These are phyloP conservation scores for Kwoniella heveanensis DNA, from an alignment of 768 basidiomycete genomes.

Conservation along the genomic window DNA sequence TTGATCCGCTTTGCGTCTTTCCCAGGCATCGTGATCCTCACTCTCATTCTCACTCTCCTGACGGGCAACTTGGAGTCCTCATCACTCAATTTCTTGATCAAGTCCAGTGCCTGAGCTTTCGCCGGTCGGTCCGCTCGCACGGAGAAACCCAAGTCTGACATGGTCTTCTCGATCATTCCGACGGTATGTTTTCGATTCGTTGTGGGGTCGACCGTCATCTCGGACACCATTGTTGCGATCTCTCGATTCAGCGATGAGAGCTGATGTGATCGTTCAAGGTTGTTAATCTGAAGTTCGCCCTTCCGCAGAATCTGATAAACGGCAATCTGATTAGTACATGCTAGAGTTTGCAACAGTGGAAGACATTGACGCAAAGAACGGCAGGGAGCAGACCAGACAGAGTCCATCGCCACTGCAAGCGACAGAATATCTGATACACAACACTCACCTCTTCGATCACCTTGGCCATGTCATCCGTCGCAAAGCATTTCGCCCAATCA, in stretches of 20 bases:
- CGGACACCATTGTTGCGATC: slow-evolving; percentile 89
- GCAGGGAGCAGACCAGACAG: no score
- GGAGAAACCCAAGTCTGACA: slow-evolving; percentile 92
- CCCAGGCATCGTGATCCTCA: slow-evolving; percentile 74
- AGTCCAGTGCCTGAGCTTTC: slow-evolving; percentile 71
- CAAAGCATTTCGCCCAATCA: slow-evolving; percentile 90
- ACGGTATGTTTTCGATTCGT: slow-evolving; percentile 89
- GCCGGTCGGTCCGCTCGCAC: slow-evolving; percentile 85
- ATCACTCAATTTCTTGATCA: slow-evolving; percentile 40
- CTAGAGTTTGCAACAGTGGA: no score
- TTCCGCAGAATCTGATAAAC: slow-evolving; percentile 97
- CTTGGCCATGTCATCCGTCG: slow-evolving; percentile 68
- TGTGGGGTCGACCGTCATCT: slow-evolving; percentile 91
- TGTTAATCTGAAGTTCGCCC: slow-evolving; percentile 94
- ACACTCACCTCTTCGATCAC: slow-evolving; percentile 74
- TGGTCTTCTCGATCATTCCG: slow-evolving; percentile 95
- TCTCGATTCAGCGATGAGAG: slow-evolving; percentile 77
- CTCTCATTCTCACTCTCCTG: slow-evolving; percentile 87
- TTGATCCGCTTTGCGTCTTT: slow-evolving; percentile 70
- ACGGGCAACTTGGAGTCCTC: slow-evolving; percentile 66
- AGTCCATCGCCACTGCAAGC: no score
- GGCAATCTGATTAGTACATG: no score
- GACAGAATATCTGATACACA: no score
- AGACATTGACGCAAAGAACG: no score
- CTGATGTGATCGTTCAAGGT: slow-evolving; percentile 93